Percentiles rank a stretch among this genome's conserved stretches.
Conservation (phyloP, 495 filamentous ascomycete genomes). For the Penicillium egyptiacum region DNA sequence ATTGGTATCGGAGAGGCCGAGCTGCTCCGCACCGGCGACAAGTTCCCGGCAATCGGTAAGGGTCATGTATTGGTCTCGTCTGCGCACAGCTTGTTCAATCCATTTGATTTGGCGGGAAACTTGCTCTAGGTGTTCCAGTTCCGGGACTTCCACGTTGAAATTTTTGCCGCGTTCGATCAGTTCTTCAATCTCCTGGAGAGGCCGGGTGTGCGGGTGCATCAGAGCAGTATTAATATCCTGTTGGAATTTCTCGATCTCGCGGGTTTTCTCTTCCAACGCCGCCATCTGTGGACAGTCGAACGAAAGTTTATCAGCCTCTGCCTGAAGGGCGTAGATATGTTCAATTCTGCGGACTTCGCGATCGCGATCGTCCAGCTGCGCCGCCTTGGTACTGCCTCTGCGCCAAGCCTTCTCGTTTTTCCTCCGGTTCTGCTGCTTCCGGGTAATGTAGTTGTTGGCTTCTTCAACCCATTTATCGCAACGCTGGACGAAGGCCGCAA, state of each 20-base stretch:
- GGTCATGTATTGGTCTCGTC: slow-evolving; percentile 59
- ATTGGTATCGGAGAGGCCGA: slow-evolving; percentile 75
- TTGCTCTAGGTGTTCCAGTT: slow-evolving; percentile 80
- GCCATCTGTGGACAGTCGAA: slow-evolving; percentile 95
- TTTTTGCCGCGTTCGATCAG: slow-evolving; percentile 81
- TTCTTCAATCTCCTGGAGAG: slow-evolving; percentile 79
- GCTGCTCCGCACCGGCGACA: slow-evolving; percentile 69
- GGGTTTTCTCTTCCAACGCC: slow-evolving; percentile 80
- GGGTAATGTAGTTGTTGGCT: slow-evolving; percentile 92
- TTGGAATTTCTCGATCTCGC: slow-evolving; percentile 86
- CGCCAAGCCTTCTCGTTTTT: slow-evolving; percentile 96
- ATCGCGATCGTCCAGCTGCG: slow-evolving; percentile 86
- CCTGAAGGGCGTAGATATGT: slow-evolving; percentile 81
- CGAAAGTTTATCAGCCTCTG: slow-evolving; percentile 80
- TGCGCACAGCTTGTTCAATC: slow-evolving; percentile 73
- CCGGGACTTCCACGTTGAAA: slow-evolving; percentile 93
- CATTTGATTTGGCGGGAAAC: slow-evolving; percentile 84
- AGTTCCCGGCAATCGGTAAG: slow-evolving; percentile 77
- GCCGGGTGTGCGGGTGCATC: slow-evolving; percentile 55
- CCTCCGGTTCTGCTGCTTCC: slow-evolving; percentile 96
- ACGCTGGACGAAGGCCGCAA: slow-evolving; percentile 87
- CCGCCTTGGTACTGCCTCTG: slow-evolving; percentile 68
- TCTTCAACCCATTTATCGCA: slow-evolving; percentile 99
- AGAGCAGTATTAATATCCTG: slow-evolving; percentile 70
- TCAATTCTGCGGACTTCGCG: slow-evolving; percentile 86